Conservation (phyloP, 164 flowering plant species). For the Annona squamosa region DNA sequence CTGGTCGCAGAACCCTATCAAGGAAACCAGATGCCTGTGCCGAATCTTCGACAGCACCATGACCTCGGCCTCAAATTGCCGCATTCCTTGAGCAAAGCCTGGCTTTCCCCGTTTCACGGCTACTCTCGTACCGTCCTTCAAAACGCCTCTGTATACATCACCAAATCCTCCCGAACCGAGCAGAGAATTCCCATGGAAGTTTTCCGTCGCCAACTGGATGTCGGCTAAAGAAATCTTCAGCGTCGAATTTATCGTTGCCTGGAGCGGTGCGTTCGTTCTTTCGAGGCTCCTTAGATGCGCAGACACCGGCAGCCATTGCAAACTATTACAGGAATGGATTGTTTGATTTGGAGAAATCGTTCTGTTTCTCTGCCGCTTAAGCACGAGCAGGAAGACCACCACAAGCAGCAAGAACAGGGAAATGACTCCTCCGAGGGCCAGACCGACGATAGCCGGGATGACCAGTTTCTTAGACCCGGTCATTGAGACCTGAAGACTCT, state of each 20-base stretch:
- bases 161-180: conserved; percentile 5
- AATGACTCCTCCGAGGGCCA: background rate
- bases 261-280: background rate
- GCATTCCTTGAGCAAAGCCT: background rate
- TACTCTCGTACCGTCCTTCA: background rate
- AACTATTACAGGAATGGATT: background rate
- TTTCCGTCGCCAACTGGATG: background rate
- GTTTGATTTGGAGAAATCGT: background rate
- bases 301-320: conserved; percentile 1
- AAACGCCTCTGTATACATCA: background rate
- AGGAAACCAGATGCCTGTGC: conserved; percentile 11
- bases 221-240: conserved; percentile 6
- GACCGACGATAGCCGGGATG: background rate
- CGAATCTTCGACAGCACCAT: background rate
- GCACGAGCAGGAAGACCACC: conserved; percentile 5
- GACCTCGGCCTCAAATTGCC: background rate
- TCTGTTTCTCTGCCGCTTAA: background rate
- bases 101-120: conserved; percentile 3
- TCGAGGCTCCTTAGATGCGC: conserved; percentile 14
- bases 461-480: conserved; percentile 10
- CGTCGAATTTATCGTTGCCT: background rate
- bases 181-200: background rate
- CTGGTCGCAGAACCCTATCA: conserved; percentile 9
- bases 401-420: background rate
- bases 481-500: conserved; percentile 31